phyloP scores from a whole-genome alignment of 495 filamentous ascomycete species.

The Lophiostoma macrostomum region DNA sequence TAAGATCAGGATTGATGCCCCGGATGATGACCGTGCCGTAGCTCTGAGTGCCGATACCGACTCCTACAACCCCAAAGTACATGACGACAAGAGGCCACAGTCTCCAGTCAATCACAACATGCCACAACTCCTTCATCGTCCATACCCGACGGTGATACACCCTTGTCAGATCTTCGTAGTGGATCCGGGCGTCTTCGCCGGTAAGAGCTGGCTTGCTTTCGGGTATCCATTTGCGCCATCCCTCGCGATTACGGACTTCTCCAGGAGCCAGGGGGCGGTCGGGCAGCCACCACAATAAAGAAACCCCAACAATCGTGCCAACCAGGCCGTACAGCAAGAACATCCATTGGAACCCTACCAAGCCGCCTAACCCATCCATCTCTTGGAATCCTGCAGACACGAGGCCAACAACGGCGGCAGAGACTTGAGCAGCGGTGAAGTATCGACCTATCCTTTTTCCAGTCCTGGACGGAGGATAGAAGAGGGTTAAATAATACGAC shows the following conservation, averaged over 20 bases:
- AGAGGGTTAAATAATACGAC: slow-evolving; percentile 88
- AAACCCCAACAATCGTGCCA: slow-evolving; percentile 64
- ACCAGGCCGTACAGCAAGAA: slow-evolving; percentile 83
- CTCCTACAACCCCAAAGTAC: slow-evolving; percentile 94
- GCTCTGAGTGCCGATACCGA: slow-evolving; percentile 82
- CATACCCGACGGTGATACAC: slow-evolving; percentile 72
- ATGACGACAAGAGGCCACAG: slow-evolving; percentile 81
- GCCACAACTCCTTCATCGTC: slow-evolving; percentile 62
- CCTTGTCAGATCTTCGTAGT: slow-evolving; percentile 79
- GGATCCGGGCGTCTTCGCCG: slow-evolving; percentile 74
- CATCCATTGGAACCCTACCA: slow-evolving; percentile 93
- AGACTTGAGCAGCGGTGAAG: slow-evolving; percentile 85
- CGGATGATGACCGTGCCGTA: slow-evolving; percentile 85
- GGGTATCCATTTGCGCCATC: slow-evolving; percentile 47
- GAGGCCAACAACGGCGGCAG: slow-evolving; percentile 82
- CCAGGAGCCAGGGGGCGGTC: slow-evolving; percentile 75
- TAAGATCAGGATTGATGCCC: slow-evolving; percentile 68
- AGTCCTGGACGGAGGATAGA: slow-evolving; percentile 82
- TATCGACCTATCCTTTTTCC: slow-evolving; percentile 87
- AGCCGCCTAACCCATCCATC: slow-evolving; percentile 74
- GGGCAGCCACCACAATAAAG: slow-evolving; percentile 83
- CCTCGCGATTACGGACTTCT: slow-evolving; percentile 35
- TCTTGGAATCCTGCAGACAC: slow-evolving; percentile 89
- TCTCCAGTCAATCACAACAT: slow-evolving; percentile 77
- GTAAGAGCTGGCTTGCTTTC: slow-evolving; percentile 65